phyloP scores from a whole-genome alignment of 257 asterid genomes.

The Fraxinus quadrangulata region DNA sequence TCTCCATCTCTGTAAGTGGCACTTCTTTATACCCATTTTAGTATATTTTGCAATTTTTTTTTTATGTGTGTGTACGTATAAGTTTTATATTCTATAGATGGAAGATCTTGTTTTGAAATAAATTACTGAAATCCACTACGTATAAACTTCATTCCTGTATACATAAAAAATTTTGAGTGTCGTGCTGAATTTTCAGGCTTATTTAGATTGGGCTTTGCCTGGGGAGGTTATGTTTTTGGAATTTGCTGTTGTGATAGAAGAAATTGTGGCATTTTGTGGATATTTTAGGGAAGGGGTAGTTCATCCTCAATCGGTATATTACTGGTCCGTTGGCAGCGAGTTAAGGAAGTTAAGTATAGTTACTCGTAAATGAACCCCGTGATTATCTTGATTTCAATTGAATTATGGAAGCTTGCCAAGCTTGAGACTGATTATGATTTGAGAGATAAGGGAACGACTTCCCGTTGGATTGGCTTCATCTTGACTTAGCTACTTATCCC shows the following conservation, averaged over 20 bases:
- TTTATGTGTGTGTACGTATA: neutral
- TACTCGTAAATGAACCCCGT: neutral
- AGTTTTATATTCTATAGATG: neutral
- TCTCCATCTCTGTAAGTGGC: constrained; percentile 61
- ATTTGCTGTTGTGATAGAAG: neutral
- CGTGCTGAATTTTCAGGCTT: neutral
- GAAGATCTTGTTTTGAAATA: neutral
- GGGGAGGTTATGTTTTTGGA: neutral
- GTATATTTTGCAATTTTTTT: neutral
- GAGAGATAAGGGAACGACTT: neutral
- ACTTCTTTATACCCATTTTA: neutral
- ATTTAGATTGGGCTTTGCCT: neutral
- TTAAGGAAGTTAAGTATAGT: neutral
- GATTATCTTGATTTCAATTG: neutral
- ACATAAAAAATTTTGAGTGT: neutral
- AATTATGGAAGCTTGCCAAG: constrained; percentile 5
- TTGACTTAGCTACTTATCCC: neutral
- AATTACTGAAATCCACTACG: neutral
- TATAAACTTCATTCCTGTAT: neutral
- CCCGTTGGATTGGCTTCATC: constrained; percentile 11
- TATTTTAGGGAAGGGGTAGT: neutral
- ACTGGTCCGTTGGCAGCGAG: neutral
- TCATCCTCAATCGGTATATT: neutral
- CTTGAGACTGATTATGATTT: constrained; percentile 10
- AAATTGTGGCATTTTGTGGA: neutral